phyloP scores from a whole-genome alignment of 73 alveolate species.

The Paraurostyla sp. region DNA sequence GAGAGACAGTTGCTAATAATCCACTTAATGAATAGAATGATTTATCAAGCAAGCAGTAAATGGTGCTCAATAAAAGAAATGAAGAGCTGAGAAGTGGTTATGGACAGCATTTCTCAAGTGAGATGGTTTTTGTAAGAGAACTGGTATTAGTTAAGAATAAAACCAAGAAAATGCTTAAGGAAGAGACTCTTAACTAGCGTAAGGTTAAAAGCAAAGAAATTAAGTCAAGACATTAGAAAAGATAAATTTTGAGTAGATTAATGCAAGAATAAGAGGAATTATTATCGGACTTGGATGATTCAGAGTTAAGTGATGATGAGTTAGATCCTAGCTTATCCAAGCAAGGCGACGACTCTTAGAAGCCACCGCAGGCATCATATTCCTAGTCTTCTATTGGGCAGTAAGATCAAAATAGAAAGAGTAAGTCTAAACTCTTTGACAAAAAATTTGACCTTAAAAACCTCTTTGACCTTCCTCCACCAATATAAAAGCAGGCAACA shows the following conservation, averaged over 20 bases:
- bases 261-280: constrained; percentile 16
- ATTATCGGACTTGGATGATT: not conserved
- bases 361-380: too few species aligned
- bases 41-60: not conserved
- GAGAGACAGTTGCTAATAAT: not conserved
- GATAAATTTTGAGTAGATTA: not conserved
- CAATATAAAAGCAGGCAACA: too few species aligned
- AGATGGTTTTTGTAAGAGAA: not conserved
- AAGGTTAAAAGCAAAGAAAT: not conserved
- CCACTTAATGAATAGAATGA: not conserved
- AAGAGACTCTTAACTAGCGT: not conserved
- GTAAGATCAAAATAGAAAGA: too few species aligned
- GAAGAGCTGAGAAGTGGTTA: not conserved
- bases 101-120: not conserved
- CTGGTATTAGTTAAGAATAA: not conserved
- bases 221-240: constrained; percentile 9
- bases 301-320: not conserved
- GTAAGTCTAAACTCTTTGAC: too few species aligned
- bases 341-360: too few species aligned
- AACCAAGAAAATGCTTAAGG: not conserved
- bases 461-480: too few species aligned
- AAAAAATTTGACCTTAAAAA: too few species aligned
- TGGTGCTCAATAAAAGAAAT: not conserved
- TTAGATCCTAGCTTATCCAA: not conserved
- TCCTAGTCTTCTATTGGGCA: too few species aligned